phyloP scores from a whole-genome alignment of 169 alveolate species.

The Eimeria praecox region DNA sequence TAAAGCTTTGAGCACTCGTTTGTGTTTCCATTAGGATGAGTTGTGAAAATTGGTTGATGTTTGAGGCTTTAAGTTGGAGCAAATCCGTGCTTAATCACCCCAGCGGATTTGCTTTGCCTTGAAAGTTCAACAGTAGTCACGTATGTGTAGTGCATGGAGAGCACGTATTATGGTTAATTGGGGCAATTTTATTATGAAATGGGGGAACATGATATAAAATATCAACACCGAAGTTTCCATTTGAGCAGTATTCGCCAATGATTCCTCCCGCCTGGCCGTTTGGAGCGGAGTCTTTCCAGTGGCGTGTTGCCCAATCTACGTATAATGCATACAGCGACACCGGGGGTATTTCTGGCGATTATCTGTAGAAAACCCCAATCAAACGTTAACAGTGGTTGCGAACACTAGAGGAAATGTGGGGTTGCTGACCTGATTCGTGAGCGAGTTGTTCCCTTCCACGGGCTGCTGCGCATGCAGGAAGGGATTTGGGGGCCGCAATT shows the following conservation, averaged over 20 bases:
- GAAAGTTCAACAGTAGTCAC: background rate
- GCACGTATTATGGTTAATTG: background rate
- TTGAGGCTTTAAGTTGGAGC: background rate
- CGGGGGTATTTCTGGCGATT: background rate
- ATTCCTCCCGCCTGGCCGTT: background rate
- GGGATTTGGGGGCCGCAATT: constrained; percentile 4
- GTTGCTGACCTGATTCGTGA: background rate
- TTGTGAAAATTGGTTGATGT: background rate
- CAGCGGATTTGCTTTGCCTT: too few species aligned
- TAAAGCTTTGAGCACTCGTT: background rate
- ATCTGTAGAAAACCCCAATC: background rate
- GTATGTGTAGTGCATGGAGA: background rate
- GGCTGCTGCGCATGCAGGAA: constrained; percentile 41
- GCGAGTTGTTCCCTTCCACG: background rate
- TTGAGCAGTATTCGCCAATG: background rate
- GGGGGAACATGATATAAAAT: background rate
- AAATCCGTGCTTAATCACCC: background rate
- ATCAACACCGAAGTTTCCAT: background rate
- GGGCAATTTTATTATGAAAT: background rate
- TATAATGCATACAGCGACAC: background rate
- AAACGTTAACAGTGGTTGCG: background rate
- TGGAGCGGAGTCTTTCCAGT: background rate
- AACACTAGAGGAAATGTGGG: background rate
- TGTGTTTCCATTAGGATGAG: background rate
- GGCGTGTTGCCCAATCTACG: background rate